A percentile compares a stretch with the other conserved stretches of the same genome.
Conservation (phyloP, 2,329 filamentous ascomycete species). For the Colletotrichum neosansevieriae region DNA sequence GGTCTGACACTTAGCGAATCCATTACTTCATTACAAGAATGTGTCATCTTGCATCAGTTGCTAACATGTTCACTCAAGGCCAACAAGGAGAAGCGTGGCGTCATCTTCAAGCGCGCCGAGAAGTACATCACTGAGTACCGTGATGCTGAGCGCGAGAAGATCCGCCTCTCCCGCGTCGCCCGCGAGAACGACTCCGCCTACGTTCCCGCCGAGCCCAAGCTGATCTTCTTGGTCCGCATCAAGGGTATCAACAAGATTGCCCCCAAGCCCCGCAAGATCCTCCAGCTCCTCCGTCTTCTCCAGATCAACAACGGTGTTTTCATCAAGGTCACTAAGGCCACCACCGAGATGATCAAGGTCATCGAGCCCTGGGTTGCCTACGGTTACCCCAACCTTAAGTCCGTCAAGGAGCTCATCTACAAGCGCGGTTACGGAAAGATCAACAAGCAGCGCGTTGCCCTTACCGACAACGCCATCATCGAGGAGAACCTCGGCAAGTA, state of each 20-base stretch:
- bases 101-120: constrained; percentile 99
- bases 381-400: constrained; percentile 99
- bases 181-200: constrained; percentile 95
- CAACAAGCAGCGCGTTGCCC: constrained; percentile 95
- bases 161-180: constrained; percentile 89
- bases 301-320: constrained; percentile 99
- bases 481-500: constrained; percentile 98
- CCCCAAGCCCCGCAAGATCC: constrained; percentile 99
- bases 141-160: constrained; percentile 97
- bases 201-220: constrained; percentile 92
- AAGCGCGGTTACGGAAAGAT: constrained; percentile 99
- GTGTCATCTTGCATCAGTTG: constrained; percentile 6
- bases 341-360: constrained; percentile 95
- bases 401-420: constrained; percentile 98
- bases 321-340: constrained; percentile 97
- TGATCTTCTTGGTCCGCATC: constrained; percentile 98
- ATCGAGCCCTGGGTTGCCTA: constrained; percentile 99
- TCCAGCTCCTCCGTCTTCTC: constrained; percentile 98
- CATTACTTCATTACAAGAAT: constrained; percentile 42
- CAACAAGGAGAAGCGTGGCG: constrained; percentile 98
- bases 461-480: constrained; percentile 98
- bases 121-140: constrained; percentile 99
- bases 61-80: constrained; percentile 66
- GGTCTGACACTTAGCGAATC: constrained; percentile 78
- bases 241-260: constrained; percentile 99